These are phyloP conservation scores for Starmerella apicola DNA, from an alignment of 805 yeast genomes.

Conservation along the genomic window DNA sequence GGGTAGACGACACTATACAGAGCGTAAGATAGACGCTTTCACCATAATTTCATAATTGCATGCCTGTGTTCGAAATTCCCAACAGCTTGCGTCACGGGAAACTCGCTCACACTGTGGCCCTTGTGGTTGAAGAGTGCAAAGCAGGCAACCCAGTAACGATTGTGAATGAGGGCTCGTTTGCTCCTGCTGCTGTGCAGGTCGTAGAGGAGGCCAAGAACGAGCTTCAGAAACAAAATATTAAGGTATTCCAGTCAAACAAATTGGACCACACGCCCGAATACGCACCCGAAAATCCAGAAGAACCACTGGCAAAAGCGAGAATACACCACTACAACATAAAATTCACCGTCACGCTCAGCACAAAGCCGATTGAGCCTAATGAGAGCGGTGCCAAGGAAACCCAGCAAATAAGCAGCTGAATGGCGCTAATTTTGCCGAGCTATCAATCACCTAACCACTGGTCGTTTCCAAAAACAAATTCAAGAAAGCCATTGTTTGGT, in stretches of 20 bases:
- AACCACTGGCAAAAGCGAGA: conserved; percentile 9
- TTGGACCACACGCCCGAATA: conserved; percentile 4
- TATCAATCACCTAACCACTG: too few species aligned
- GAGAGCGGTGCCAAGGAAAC: neutral
- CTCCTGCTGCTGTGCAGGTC: conserved; percentile 3
- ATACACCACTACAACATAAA: conserved; percentile 9
- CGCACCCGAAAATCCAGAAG: neutral
- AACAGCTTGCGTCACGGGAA: conserved; percentile 5
- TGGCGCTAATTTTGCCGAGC: too few species aligned
- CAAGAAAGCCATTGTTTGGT: too few species aligned
- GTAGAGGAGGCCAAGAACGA: conserved; percentile 10
- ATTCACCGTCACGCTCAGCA: conserved; percentile 5
- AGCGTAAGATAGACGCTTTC: neutral
- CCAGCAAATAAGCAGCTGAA: too few species aligned
- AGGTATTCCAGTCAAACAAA: conserved; percentile 7
- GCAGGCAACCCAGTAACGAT: conserved; percentile 2
- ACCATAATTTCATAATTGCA: neutral
- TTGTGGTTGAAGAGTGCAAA: neutral
- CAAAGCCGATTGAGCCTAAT: neutral
- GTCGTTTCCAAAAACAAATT: too few species aligned
- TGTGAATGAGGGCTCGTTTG: conserved; percentile 4
- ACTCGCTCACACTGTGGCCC: neutral
- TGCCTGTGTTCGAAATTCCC: conserved; percentile 2
- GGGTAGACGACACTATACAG: neutral
- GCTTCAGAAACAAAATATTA: neutral